These are phyloP conservation scores for Agrocybe pediades DNA, from an alignment of 768 basidiomycete species.

Conservation along the genomic window DNA sequence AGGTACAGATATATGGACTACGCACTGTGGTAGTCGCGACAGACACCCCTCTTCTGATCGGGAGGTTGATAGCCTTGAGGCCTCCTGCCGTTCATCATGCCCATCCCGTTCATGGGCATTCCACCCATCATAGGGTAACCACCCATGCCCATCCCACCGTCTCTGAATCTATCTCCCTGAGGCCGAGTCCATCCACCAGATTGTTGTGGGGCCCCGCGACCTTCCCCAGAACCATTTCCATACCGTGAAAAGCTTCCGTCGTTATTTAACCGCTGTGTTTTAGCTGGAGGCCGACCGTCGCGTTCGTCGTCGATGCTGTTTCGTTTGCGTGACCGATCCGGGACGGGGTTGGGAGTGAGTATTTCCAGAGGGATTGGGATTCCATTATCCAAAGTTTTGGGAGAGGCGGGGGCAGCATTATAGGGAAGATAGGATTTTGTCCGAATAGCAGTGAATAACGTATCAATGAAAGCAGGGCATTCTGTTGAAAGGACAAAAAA, in stretches of 20 bases:
- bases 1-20: conserved; percentile 22
- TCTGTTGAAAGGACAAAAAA: conserved; percentile 39
- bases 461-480: conserved; percentile 77
- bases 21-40: conserved; percentile 93
- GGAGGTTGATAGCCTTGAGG: conserved; percentile 68
- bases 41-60: conserved; percentile 76
- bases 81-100: conserved; percentile 42
- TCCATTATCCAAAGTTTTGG: conserved; percentile 57
- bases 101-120: conserved; percentile 35
- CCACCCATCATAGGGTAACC: conserved; percentile 17
- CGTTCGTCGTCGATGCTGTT: conserved; percentile 62
- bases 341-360: conserved; percentile 41
- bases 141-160: conserved; percentile 27
- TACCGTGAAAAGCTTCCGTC: conserved; percentile 74
- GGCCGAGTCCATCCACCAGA: conserved; percentile 46
- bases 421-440: conserved; percentile 88
- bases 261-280: conserved; percentile 67
- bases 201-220: conserved; percentile 31
- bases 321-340: conserved; percentile 63
- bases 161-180: conserved; percentile 36
- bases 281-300: conserved; percentile 59
- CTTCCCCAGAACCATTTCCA: conserved; percentile 36
- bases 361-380: conserved; percentile 81
- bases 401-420: conserved; percentile 40
- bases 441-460: conserved; percentile 81